Conservation (phyloP, 202 grass and related monocot genomes). For the Digitaria exilis region DNA sequence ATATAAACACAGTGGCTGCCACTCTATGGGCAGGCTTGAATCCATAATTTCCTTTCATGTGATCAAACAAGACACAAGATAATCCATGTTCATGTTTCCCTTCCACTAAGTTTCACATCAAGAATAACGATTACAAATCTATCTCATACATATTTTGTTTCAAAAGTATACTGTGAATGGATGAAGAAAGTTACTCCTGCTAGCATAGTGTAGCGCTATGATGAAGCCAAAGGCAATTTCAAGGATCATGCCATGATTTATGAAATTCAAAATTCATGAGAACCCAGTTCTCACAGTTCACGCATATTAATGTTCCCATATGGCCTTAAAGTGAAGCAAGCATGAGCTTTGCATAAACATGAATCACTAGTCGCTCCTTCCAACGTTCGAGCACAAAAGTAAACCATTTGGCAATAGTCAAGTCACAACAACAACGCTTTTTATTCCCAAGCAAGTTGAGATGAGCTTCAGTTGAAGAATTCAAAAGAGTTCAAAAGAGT, state of each 20-base stretch:
- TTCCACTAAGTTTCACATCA: neutral
- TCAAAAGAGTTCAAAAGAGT: neutral
- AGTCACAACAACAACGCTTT: too few relatives aligned
- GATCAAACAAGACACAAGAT: conserved; percentile 6
- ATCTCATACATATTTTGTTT: neutral
- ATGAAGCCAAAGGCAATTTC: neutral
- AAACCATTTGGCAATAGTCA: too few relatives aligned
- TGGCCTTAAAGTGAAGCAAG: neutral
- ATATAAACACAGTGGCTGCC: neutral
- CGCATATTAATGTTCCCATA: neutral
- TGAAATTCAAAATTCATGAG: neutral
- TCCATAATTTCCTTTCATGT: conserved; percentile 3
- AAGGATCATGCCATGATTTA: neutral
- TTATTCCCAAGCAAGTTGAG: neutral
- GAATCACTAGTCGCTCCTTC: neutral
- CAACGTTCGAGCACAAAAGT: neutral
- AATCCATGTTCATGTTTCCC: conserved; percentile 9
- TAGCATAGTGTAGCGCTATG: neutral
- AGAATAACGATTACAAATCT: neutral
- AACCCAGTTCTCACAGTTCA: neutral
- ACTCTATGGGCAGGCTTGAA: neutral
- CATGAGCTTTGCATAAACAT: neutral
- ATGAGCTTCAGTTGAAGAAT: neutral
- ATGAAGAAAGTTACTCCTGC: neutral
- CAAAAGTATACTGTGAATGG: neutral